A percentile compares a stretch with the other conserved stretches of the same genome.
phyloP scores from a whole-genome alignment of 2,329 filamentous ascomycete species.

The Chalara sp. region DNA sequence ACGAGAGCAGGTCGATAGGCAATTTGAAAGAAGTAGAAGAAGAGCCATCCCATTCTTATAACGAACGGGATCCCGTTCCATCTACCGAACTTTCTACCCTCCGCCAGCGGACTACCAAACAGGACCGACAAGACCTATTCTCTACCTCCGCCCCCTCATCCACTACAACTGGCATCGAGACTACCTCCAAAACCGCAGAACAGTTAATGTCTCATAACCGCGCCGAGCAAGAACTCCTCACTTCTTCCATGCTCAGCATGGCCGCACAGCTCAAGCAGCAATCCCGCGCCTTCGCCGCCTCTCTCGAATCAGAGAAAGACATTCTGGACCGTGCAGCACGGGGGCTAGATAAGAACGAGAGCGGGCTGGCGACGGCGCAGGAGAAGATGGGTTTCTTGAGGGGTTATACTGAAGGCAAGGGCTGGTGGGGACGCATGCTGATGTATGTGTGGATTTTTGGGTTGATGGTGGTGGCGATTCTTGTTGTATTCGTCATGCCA shows the following conservation, averaged over 20 bases:
- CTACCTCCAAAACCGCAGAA: constrained; percentile 50
- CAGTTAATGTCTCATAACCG: constrained; percentile 70
- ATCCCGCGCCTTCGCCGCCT: constrained; percentile 62
- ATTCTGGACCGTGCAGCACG: constrained; percentile 64
- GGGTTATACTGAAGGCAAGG: constrained; percentile 79
- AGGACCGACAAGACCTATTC: constrained; percentile 36
- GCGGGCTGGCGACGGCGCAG: constrained; percentile 69
- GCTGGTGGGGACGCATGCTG: constrained; percentile 78
- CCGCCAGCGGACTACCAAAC: constrained; percentile 8
- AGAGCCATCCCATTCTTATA: not conserved
- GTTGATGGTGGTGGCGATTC: constrained; percentile 68
- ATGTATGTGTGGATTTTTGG: constrained; percentile 80
- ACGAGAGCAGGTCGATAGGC: not conserved
- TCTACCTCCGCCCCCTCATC: not conserved
- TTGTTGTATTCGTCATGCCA: constrained; percentile 79
- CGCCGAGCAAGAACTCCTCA: constrained; percentile 75
- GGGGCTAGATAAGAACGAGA: constrained; percentile 70
- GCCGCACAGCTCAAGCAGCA: constrained; percentile 71
- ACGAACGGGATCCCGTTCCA: constrained; percentile 2
- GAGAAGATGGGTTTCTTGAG: constrained; percentile 70
- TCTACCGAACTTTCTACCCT: constrained; percentile 13
- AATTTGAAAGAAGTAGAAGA: not conserved
- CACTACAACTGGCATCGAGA: constrained; percentile 30
- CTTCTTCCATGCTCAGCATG: constrained; percentile 73
- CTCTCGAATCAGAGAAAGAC: constrained; percentile 66